phyloP scores from a whole-genome alignment of 2,329 filamentous ascomycete genomes.

The Orbilia ellipsospora region DNA sequence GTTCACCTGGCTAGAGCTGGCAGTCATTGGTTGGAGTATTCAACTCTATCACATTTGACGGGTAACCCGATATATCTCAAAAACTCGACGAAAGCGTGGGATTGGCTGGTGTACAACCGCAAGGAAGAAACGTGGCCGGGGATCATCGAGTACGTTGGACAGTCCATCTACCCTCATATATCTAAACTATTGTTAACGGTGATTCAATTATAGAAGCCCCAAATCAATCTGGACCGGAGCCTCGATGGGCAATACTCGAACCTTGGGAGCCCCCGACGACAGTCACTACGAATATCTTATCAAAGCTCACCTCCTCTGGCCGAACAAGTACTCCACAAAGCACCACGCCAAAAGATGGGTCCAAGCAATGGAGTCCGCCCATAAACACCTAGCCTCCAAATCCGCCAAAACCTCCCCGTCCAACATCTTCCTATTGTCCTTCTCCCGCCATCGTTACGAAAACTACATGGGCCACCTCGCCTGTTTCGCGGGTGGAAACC shows the following conservation, averaged over 20 bases:
- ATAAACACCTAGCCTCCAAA: slow-evolving; percentile 70
- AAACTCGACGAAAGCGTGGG: slow-evolving; percentile 64
- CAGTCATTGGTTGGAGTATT: slow-evolving; percentile 65
- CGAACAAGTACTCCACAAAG: slow-evolving; percentile 69
- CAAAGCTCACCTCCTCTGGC: slow-evolving; percentile 87
- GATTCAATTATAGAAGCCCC: slow-evolving; percentile 59
- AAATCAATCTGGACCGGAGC: slow-evolving; percentile 64
- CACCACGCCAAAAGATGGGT: slow-evolving; percentile 80
- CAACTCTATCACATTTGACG: slow-evolving; percentile 63
- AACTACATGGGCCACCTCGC: slow-evolving; percentile 67
- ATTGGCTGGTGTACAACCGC: slow-evolving; percentile 63
- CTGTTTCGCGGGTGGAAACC: slow-evolving; percentile 86
- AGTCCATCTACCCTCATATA: not conserved
- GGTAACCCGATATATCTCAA: slow-evolving; percentile 62
- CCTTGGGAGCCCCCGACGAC: slow-evolving; percentile 65
- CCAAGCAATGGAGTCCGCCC: slow-evolving; percentile 78
- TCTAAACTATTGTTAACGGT: not conserved
- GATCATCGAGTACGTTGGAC: slow-evolving; percentile 61
- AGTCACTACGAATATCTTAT: slow-evolving; percentile 73
- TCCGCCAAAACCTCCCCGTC: slow-evolving; percentile 11
- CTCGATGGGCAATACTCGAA: slow-evolving; percentile 62
- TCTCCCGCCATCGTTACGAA: slow-evolving; percentile 30
- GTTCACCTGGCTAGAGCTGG: slow-evolving; percentile 64
- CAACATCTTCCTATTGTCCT: slow-evolving; percentile 44
- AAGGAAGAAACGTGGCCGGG: slow-evolving; percentile 61